Base-by-base conservation (phyloP, 2,329 filamentous ascomycete species). In the Calycina herbarum region DNA sequence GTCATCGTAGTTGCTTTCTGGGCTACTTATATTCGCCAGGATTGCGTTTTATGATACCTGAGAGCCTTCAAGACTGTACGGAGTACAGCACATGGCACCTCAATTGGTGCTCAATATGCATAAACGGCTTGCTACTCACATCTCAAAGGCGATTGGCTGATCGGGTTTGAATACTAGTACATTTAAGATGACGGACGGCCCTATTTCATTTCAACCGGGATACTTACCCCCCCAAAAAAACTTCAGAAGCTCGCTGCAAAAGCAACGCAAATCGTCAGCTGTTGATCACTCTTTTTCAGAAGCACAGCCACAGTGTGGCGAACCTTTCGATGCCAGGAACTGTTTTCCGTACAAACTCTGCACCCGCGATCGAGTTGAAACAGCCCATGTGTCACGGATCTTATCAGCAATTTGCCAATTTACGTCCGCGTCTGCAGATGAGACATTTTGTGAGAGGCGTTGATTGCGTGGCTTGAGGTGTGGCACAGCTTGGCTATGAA, bases 191-290 rank as follows among this genome's bases (percentile, higher is more conserved):
- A 13, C 24, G 48, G 24, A 13, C 48, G 20, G 48, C 20, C 48
- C 24, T 54, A 54, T 27, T 54, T 13, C 48, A 54, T 54, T 54
- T 54, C n/a, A 54, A 54, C n/a, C 48, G 48, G 48, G 24, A 54
- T 8, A 24, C 3, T 54, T 27, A 54, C 20, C 48, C n/a, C n/a
- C n/a, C n/a, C n/a, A n/a, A n/a, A n/a, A n/a, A n/a, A n/a, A n/a
- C n/a, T n/a, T n/a, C n/a, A 20, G 20, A 20, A 20, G 24, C 48
- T 29, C 27, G 27, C 27, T 29, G 27, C 27, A 2, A 48, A 20
- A 45, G 42, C 42, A 45, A 24, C n/a, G 20, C 20, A 54, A 40
- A 54, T 27, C 10, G 13, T 54, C 24, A 5, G 20, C 8, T 54
- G 20, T 24, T 24, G 24, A 54, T 54, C 48, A 54, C 48, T 5